Conservation (phyloP, 1,139 yeast species). For the Wickerhamiella pararugosa region DNA sequence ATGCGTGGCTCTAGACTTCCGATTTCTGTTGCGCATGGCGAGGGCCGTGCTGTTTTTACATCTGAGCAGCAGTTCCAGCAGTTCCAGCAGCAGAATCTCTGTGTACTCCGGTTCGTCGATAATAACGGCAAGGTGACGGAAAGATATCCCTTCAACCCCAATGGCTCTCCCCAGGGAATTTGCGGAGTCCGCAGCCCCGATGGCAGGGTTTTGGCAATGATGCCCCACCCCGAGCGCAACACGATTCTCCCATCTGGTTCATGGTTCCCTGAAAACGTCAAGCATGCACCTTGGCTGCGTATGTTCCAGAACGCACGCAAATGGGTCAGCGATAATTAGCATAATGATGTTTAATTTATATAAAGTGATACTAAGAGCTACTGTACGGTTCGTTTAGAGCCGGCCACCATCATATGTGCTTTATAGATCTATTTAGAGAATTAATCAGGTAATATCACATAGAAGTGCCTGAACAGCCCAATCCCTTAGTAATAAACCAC, state of each 20-base stretch:
- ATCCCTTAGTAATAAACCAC: too few species aligned
- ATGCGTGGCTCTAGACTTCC: constrained; percentile 91
- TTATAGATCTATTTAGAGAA: too few species aligned
- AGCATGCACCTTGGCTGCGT: constrained; percentile 82
- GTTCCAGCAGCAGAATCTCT: constrained; percentile 35
- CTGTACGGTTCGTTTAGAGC: neutral
- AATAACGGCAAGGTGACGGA: constrained; percentile 77
- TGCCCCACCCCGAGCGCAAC: constrained; percentile 99
- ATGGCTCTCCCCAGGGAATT: constrained; percentile 88
- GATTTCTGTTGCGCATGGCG: constrained; percentile 98
- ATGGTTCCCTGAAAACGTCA: constrained; percentile 55
- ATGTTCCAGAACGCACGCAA: constrained; percentile 85
- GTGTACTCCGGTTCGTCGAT: constrained; percentile 68
- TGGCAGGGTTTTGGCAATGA: constrained; percentile 94
- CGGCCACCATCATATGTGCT: neutral
- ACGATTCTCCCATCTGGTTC: constrained; percentile 78
- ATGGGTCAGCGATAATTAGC: constrained; percentile 42
- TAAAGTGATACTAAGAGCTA: neutral
- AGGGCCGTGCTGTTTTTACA: constrained; percentile 76
- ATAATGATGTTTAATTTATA: neutral
- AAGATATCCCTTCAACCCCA: constrained; percentile 85
- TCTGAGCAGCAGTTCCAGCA: constrained; percentile 30
- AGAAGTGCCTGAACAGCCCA: too few species aligned
- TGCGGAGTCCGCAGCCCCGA: constrained; percentile 82
- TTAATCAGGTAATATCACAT: too few species aligned